A percentile compares a stretch with the other conserved stretches of the same genome.
Conservation (phyloP, 2,329 filamentous ascomycete genomes). For the Aspergillus viridinutans region DNA sequence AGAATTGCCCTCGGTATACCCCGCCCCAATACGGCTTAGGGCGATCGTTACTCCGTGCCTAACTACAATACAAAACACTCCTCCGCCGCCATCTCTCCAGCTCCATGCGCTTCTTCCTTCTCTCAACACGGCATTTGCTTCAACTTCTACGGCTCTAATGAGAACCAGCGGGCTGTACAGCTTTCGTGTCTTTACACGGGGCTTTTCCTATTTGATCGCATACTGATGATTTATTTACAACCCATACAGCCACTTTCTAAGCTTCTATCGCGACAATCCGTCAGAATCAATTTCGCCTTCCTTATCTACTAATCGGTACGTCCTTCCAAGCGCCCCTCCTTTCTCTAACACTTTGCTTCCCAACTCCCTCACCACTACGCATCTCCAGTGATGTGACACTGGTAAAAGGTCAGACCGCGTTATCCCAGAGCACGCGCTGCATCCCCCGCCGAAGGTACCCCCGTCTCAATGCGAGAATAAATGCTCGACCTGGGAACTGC, state of each 20-base stretch:
- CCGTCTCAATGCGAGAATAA: conserved; percentile 1
- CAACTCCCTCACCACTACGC: not conserved
- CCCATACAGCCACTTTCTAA: not conserved
- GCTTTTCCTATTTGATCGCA: not conserved
- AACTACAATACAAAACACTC: conserved; percentile 2
- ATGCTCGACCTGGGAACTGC: not conserved
- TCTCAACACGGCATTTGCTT: not conserved
- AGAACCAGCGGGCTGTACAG: not conserved
- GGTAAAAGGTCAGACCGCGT: conserved; percentile 46
- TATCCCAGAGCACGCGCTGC: conserved; percentile 8
- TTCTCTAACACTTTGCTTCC: not conserved
- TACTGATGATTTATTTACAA: not conserved
- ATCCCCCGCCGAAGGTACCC: conserved; percentile 21
- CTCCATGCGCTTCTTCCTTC: not conserved
- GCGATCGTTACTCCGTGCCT: not conserved
- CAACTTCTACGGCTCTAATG: not conserved
- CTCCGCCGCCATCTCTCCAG: conserved; percentile 2
- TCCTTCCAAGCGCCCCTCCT: not conserved
- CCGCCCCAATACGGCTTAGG: conserved; percentile 23
- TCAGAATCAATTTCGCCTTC: not conserved
- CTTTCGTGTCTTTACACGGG: not conserved
- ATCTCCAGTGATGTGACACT: conserved; percentile 42
- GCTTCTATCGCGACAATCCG: not conserved
- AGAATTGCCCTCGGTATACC: conserved; percentile 5
- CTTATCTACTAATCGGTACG: conserved; percentile 6